Base-by-base conservation (phyloP, 129 eudicot genomes). In the Kitagawia praeruptora region DNA sequence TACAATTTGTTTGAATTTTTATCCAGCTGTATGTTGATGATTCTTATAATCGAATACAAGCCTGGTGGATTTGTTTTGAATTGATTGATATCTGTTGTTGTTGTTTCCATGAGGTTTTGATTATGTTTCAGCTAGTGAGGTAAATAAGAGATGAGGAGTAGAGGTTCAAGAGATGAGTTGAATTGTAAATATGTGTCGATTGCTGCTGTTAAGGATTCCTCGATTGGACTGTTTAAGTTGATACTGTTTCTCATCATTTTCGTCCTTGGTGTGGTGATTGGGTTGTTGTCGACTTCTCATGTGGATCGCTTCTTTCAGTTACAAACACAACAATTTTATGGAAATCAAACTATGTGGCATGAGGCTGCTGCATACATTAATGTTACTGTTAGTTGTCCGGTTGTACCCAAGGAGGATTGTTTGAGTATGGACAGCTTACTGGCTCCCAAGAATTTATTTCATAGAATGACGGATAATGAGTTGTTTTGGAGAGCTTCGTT, bases 401-500 rank as follows among this genome's bases (percentile, higher is more conserved):
- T 71, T 61, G 73, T 87, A 74, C 75, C 41, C 23, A 79, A 45
- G 63, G 86, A 81, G 63, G 88, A 86, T 84, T 85, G 93, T 81
- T 85, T 85, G 77, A 88, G 90, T 79, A 85, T 91, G 85, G 80
- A 82, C 21, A 89, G 86, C 42, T 86, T 93, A 75, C 48, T 84
- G 34, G 70, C 42, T 40, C 93, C 91, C 1, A 85, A 82, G 84
- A 89, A 85, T 83, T 64, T 87, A 85, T 78, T 34, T 14, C 98
- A 94, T 82, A 42, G 81, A 3, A 84, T 94, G 91, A 80, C 84
- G 1, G 98, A 94, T 86, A 81, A 89, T 28, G 97, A 94, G 88
- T 75, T 94, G 15, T 84, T 89, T 71, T 93, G 97, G 98, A 85
- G 97, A 75, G 98, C 92, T 54, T 91, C 98, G 5, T 47, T 93